Conservation (phyloP, 225 moss, liverwort and hornwort genomes). For the Marchantia paleacea region DNA sequence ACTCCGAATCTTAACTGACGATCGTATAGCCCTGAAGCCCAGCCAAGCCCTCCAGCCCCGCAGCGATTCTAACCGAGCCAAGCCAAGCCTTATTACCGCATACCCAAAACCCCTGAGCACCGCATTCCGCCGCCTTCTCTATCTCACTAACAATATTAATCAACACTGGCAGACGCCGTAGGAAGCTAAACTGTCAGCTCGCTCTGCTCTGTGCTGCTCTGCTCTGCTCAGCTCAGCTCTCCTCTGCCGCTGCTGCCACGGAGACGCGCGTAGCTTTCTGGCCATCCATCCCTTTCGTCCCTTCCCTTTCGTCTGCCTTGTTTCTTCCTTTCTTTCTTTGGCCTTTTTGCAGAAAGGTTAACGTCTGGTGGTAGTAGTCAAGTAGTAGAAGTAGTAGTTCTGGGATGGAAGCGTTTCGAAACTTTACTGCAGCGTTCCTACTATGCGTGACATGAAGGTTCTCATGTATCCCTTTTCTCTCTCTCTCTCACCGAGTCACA, state of each 20-base stretch:
- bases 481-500: neutral
- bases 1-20: conserved; percentile 6
- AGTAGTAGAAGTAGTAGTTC: neutral
- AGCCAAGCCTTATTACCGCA: neutral
- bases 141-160: conserved; percentile 21
- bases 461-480: neutral
- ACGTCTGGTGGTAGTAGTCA: neutral
- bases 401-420: neutral
- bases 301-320: neutral
- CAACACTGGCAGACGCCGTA: conserved; percentile 7
- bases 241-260: conserved; percentile 18
- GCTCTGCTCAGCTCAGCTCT: conserved; percentile 1
- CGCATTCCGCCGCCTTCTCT: conserved; percentile 35
- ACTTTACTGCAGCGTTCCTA: neutral
- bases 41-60: neutral
- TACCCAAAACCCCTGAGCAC: neutral
- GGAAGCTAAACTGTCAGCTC: conserved; percentile 19
- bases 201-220: neutral
- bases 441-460: neutral
- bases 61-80: neutral
- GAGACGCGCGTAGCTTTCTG: conserved; percentile 14
- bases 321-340: neutral
- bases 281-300: conserved; percentile 7
- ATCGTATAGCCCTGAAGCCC: neutral
- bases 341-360: neutral